A percentile compares a stretch with the other conserved stretches of the same genome.
Evolutionary conservation across 768 basidiomycete genomes (phyloP).

Genomic region (Boletus fagicola): DNA sequence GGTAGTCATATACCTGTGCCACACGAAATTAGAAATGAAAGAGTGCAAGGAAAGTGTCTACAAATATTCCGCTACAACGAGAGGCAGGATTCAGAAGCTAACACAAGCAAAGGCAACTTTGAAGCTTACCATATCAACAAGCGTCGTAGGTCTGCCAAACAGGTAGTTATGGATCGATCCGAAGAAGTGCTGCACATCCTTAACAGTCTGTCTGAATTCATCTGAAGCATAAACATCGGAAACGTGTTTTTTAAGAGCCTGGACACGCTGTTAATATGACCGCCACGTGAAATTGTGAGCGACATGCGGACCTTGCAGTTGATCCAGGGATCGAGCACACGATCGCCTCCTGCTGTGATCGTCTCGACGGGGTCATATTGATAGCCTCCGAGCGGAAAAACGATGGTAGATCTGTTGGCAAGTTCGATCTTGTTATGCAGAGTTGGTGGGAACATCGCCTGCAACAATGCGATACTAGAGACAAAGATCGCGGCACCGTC

Average conservation of each 20-base stretch:
- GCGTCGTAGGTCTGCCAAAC: constrained; percentile 60
- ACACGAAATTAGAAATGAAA: constrained; percentile 14
- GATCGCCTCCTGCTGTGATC: too few relatives aligned
- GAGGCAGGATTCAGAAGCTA: constrained; percentile 13
- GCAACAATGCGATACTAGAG: too few relatives aligned
- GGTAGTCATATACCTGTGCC: constrained; percentile 67
- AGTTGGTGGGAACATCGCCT: too few relatives aligned
- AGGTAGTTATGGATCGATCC: constrained; percentile 42
- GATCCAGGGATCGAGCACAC: too few relatives aligned
- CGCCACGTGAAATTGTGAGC: too few relatives aligned
- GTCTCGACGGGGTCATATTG: too few relatives aligned
- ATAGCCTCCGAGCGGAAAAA: too few relatives aligned
- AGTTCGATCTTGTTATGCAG: too few relatives aligned
- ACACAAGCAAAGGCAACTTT: background rate
- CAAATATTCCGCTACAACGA: constrained; percentile 68
- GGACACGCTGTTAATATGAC: too few relatives aligned
- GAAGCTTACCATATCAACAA: constrained; percentile 61
- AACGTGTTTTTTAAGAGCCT: constrained; percentile 68
- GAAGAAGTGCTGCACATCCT: constrained; percentile 65
- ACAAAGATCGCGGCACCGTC: too few relatives aligned
- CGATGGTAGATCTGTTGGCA: too few relatives aligned
- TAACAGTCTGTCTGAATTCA: constrained; percentile 58
- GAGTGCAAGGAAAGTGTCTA: constrained; percentile 1
- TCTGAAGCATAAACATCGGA: constrained; percentile 58
- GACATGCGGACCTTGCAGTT: too few relatives aligned